These are phyloP conservation scores for Clarkia xantiana DNA, from an alignment of 345 rosid species.

Conservation along the genomic window DNA sequence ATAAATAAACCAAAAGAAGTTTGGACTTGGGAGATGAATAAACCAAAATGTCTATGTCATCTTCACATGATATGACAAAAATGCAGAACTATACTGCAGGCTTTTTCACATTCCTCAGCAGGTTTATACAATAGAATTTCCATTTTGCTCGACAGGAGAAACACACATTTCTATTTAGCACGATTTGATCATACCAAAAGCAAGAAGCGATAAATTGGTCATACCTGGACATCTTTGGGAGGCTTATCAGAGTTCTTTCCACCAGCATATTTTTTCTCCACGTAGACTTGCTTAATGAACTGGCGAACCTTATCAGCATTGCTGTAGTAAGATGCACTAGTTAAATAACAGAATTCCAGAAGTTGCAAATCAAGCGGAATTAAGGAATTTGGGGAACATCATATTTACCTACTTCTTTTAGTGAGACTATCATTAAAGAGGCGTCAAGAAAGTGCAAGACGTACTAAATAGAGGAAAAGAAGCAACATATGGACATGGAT, in stretches of 20 bases:
- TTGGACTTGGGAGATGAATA: too few species aligned
- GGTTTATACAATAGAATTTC: too few species aligned
- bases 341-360: too few species aligned
- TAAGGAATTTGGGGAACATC: slow-evolving; percentile 1
- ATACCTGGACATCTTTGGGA: slow-evolving; percentile 62
- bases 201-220: slow-evolving; percentile 1
- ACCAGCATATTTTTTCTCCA: slow-evolving; percentile 68
- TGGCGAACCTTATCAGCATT: slow-evolving; percentile 62
- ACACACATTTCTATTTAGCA: background rate
- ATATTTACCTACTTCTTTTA: too few species aligned
- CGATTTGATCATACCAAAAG: background rate
- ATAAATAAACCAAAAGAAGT: too few species aligned
- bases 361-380: slow-evolving; percentile 6
- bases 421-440: slow-evolving; percentile 1
- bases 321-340: slow-evolving; percentile 20
- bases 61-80: too few species aligned
- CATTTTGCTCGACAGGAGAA: background rate
- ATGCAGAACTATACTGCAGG: too few species aligned
- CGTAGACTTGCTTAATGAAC: slow-evolving; percentile 74
- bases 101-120: too few species aligned
- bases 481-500: too few species aligned
- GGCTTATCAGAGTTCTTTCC: slow-evolving; percentile 53
- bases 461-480: background rate
- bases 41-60: too few species aligned
- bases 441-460: slow-evolving; percentile 1